Conservation (phyloP, 495 filamentous ascomycete species). For the Chaetomium fimeti region DNA sequence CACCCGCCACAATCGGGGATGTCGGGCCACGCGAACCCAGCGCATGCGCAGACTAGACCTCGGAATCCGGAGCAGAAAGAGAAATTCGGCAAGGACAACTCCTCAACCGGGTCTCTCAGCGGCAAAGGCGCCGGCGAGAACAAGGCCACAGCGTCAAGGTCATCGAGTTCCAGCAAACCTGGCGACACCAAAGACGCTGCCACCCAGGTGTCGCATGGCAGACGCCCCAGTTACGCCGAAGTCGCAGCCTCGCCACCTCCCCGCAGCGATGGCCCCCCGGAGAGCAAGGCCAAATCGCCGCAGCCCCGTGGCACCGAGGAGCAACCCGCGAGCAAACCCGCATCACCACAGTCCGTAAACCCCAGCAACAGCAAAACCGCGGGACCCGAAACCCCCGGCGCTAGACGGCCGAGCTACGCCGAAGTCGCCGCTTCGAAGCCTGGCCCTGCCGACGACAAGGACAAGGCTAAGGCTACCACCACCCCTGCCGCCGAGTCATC, state of each 20-base stretch:
- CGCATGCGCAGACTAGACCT: neutral
- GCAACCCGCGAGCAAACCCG: too few relatives aligned
- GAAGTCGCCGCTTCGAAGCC: too few relatives aligned
- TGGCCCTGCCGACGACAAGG: too few relatives aligned
- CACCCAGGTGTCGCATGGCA: neutral
- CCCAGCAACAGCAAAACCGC: too few relatives aligned
- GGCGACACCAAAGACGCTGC: neutral
- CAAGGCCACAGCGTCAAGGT: neutral
- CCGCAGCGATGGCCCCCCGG: neutral
- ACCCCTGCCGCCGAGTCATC: neutral
- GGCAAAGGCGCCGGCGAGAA: neutral
- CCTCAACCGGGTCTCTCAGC: neutral
- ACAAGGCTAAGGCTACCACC: neutral
- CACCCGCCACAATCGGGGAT: neutral
- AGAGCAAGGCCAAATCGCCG: neutral
- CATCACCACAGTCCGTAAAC: neutral
- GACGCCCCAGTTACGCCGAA: slow-evolving; percentile 10
- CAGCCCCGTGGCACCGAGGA: too few relatives aligned
- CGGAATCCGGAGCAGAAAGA: neutral
- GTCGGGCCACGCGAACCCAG: neutral
- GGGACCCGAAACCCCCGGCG: neutral
- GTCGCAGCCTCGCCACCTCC: neutral
- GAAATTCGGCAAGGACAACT: neutral
- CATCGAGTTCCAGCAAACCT: neutral
- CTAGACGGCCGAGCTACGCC: too few relatives aligned